A percentile compares a stretch with the other conserved stretches of the same genome.
Conservation (phyloP, 2,329 filamentous ascomycete genomes). For the Trichophaea hybrida region DNA sequence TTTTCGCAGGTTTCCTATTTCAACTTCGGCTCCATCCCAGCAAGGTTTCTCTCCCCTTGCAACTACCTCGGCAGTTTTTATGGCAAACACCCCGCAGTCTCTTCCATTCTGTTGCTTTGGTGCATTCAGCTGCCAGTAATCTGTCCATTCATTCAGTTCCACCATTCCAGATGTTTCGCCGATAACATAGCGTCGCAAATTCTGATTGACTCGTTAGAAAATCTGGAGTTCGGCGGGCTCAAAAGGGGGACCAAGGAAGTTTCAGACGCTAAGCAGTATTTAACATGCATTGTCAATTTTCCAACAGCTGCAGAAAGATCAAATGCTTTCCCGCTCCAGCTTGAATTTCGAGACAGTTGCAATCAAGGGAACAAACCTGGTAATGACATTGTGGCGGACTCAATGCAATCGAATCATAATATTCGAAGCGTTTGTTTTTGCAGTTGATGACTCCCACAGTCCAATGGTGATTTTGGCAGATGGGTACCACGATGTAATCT, state of each 20-base stretch:
- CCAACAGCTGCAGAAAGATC: constrained; percentile 2
- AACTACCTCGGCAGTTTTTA: constrained; percentile 26
- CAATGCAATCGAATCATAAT: constrained; percentile 24
- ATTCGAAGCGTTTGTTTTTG: constrained; percentile 24
- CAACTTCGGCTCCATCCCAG: constrained; percentile 13
- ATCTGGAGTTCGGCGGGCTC: neutral
- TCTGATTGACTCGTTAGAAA: constrained; percentile 14
- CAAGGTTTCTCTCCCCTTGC: constrained; percentile 9
- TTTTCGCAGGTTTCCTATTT: constrained; percentile 23
- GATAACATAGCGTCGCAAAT: constrained; percentile 19
- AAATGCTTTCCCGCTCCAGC: neutral
- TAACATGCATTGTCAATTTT: neutral
- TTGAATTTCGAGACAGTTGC: neutral
- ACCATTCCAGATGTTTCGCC: constrained; percentile 20
- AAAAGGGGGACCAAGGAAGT: neutral
- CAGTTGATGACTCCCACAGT: constrained; percentile 24
- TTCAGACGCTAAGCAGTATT: neutral
- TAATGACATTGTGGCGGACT: neutral
- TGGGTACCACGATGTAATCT: constrained; percentile 23
- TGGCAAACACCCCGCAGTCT: constrained; percentile 25
- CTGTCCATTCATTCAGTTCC: constrained; percentile 20
- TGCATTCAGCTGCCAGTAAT: constrained; percentile 16
- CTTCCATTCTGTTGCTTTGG: constrained; percentile 22
- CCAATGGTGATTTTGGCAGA: constrained; percentile 24
- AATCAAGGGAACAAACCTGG: neutral